Conservation (phyloP, 257 asterid species). For the Gentiana straminea region DNA sequence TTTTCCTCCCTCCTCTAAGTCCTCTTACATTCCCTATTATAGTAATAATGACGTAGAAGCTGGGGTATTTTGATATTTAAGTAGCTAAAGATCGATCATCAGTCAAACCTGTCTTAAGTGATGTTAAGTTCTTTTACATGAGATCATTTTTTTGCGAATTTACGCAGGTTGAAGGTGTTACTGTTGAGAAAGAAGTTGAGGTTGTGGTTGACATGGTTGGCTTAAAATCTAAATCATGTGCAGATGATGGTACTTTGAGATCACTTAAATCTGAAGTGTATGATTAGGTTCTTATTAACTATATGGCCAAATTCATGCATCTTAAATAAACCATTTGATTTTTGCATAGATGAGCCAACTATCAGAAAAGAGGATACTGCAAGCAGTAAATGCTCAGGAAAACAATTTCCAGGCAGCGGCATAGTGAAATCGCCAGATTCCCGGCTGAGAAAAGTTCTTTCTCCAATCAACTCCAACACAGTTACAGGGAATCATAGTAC, state of each 20-base stretch:
- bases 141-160: not conserved
- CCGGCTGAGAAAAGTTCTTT: slow-evolving; percentile 41
- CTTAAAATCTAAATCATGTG: slow-evolving; percentile 11
- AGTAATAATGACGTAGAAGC: no score
- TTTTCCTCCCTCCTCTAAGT: no score
- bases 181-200: slow-evolving; percentile 20
- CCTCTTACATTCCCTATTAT: no score
- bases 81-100: no score
- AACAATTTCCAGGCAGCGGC: slow-evolving; percentile 19
- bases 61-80: no score
- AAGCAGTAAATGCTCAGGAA: not conserved
- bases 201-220: slow-evolving; percentile 15
- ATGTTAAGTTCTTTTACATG: not conserved
- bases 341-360: slow-evolving; percentile 25
- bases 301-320: not conserved
- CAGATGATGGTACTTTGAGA: slow-evolving; percentile 16
- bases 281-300: not conserved
- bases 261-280: not conserved
- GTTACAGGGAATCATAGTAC: not conserved
- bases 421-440: slow-evolving; percentile 16
- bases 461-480: slow-evolving; percentile 48
- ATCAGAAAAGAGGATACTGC: slow-evolving; percentile 15
- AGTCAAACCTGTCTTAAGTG: no score
- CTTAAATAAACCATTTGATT: not conserved
- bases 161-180: slow-evolving; percentile 32